Evolutionary conservation across 1,284 basidiomycete genomes (phyloP), one percentile per base, ranked within the genome.

Genomic region (Leccinum pachyderme): DNA sequence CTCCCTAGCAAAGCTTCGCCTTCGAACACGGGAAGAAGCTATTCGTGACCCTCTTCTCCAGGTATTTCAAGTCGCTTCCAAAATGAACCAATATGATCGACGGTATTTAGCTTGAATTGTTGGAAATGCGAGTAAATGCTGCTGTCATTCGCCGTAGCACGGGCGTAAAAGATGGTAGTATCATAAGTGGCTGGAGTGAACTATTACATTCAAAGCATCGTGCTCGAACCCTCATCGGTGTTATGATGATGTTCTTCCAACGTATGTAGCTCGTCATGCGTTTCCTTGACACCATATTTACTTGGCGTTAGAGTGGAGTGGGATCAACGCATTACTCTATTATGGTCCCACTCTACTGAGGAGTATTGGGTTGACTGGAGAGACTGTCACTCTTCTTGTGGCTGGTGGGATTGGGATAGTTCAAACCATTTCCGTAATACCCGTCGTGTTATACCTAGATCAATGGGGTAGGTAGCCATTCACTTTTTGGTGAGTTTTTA

Each of bases 361-460:
- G 31, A 80, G 74, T 53, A 77, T 93, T 47, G 89, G 89, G 5
- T 62, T 91, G 25, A 76, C 74, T 15, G 70, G 69, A 32, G 75
- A 77, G 51, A 79, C 75, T 1, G 76, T 81, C 15, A 80, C 82
- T 1, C 75, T 92, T 0, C 63, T 90, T 29, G 84, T 87, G 1
- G 82, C 87, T 0, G 89, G 89, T 25, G 89, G 91, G 0, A 83
- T 92, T 60, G 89, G 88, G n/a, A 80, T 93, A 57, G 81, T 87
- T 8, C 89, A 92, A 63, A 83, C 90, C 59, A 54, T 92, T 7
- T 85, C 88, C 7, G 89, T 90, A 0, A 69, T 89, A 18, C 90
- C 90, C 13, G 85, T 82, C 1, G 89, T 93, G 46, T 59, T 84
- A 8, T 85, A 78, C 57, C 83, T 92, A 49, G 89, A 92, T 66